phyloP scores from a whole-genome alignment of 2,329 filamentous ascomycete species.

The Penicillium sclerotiorum region DNA sequence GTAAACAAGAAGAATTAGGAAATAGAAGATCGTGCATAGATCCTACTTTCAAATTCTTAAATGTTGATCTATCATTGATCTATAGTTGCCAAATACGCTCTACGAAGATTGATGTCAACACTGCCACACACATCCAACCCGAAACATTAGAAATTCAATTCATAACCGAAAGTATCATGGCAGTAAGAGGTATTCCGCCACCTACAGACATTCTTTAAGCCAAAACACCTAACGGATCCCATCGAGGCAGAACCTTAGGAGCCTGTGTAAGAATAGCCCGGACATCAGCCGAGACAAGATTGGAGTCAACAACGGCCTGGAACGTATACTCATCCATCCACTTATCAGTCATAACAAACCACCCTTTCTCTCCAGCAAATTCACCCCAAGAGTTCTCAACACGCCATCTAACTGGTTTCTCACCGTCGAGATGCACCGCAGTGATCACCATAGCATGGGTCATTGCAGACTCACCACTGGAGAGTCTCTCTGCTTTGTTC shows the following conservation, averaged over 20 bases:
- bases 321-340: slow-evolving; percentile 84
- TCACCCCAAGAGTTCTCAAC: slow-evolving; percentile 87
- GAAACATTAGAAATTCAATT: too few relatives aligned
- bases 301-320: slow-evolving; percentile 80
- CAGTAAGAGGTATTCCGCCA: too few relatives aligned
- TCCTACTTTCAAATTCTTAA: too few relatives aligned
- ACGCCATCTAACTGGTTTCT: slow-evolving; percentile 73
- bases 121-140: too few relatives aligned
- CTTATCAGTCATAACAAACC: slow-evolving; percentile 84
- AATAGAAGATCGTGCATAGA: too few relatives aligned
- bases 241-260: slow-evolving; percentile 71
- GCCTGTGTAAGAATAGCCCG: slow-evolving; percentile 70
- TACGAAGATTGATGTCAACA: too few relatives aligned
- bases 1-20: too few relatives aligned
- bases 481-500: slow-evolving; percentile 73
- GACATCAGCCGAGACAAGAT: slow-evolving; percentile 66
- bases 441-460: slow-evolving; percentile 93
- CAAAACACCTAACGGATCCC: slow-evolving; percentile 79
- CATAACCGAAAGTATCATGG: too few relatives aligned
- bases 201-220: slow-evolving; percentile 45
- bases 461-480: slow-evolving; percentile 77
- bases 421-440: slow-evolving; percentile 75
- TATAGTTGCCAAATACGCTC: too few relatives aligned
- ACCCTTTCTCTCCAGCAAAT: slow-evolving; percentile 71
- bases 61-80: too few relatives aligned